Base-by-base conservation (phyloP, 768 basidiomycete genomes). In the Tricholoma bakamatsutake region DNA sequence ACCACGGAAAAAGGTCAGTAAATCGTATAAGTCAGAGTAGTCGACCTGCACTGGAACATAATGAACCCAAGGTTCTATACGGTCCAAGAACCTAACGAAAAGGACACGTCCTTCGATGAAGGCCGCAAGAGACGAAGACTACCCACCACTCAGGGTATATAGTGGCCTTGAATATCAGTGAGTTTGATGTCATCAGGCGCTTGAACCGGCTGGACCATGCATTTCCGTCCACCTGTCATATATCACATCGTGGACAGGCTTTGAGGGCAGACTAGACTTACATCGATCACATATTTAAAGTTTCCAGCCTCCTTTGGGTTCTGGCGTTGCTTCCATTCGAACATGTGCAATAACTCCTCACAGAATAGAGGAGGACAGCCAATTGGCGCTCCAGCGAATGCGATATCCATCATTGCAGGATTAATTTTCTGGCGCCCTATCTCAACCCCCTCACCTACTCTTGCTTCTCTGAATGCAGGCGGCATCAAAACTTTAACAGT, bases 1-100 rank as follows among this genome's bases (percentile, higher is more conserved):
- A 0, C 84, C 82, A 0, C 79, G 77, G 66, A 87, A 87, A 70
- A 87, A 89, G 0, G 78, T 69, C 56, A 84, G 70, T n/a, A 80
- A 71, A 59, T 88, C 87, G 65, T 83, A 77, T 5, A 88, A 59
- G 63, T 87, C 84, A 0, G 75, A 71, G 24, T 81, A 78, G 55
- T 83, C 80, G 0, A 80, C 61, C 53, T 80, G 76, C 4, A 85
- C 69, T 2, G 84, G 84, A 1, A 86, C 75, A 59, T 85, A 86
- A 64, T 85, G 84, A 5, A 84, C 77, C 82, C 83, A 85, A 0
- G 83, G 80, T 46, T 72, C 74, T 55, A 67, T 61, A 12, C 65
- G 63, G 50, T 66, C 65, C 7, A 54, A 54, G 30, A 63, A 63
- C 65, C 64, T 63, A 40, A 5, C 13, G 33, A 15, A n/a, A 37